phyloP scores from a whole-genome alignment of 768 basidiomycete genomes.

The Russula sp. region DNA sequence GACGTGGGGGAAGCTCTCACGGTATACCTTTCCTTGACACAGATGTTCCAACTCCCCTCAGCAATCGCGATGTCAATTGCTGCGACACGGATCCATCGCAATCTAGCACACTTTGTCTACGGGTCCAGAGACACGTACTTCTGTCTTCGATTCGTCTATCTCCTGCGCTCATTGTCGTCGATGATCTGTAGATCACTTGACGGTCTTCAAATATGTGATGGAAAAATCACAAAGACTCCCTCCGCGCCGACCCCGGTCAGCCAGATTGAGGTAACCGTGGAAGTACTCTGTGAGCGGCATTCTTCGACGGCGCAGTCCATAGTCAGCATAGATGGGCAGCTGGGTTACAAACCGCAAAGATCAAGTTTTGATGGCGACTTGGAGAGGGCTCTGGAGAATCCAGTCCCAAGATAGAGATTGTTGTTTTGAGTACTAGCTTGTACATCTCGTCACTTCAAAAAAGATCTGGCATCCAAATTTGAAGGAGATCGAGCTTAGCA shows the following conservation, averaged over 20 bases:
- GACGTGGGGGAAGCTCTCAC: background rate
- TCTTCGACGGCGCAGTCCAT: background rate
- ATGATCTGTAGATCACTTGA: background rate
- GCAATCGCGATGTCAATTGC: background rate
- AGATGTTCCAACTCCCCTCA: background rate
- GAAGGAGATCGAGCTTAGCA: too few relatives aligned
- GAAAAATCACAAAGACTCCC: background rate
- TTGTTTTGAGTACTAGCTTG: background rate
- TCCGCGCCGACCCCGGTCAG: background rate
- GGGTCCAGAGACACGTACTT: background rate
- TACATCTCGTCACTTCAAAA: background rate
- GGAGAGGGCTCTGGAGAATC: background rate
- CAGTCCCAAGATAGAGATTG: background rate
- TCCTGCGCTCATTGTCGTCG: background rate
- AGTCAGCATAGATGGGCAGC: background rate
- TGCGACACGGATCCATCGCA: background rate
- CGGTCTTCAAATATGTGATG: background rate
- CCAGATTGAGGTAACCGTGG: background rate
- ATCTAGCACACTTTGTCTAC: background rate
- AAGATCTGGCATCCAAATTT: too few relatives aligned
- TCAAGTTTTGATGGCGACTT: background rate
- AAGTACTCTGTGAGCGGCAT: background rate
- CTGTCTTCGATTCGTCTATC: background rate
- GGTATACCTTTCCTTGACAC: background rate
- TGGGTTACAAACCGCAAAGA: background rate